Base-by-base conservation (phyloP, 1,284 basidiomycete species). In the Ustilago trichophora region DNA sequence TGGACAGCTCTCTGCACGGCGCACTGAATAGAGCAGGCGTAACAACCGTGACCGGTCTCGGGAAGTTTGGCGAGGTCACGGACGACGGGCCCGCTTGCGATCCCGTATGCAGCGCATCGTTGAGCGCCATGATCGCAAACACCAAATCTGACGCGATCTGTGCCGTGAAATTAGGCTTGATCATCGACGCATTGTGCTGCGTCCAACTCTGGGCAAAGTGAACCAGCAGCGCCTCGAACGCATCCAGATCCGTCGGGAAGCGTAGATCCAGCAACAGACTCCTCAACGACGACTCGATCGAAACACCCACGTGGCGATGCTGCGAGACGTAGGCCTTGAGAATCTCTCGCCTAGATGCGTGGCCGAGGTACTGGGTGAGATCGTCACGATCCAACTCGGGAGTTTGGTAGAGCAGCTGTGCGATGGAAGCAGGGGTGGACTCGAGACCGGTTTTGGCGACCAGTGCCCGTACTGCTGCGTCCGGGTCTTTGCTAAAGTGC, bases 121-220 rank as follows among this genome's bases (percentile, higher is more conserved):
- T 93, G 46, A 96, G 85, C 76, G 93, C 90, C 64, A 94, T 88
- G 54, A 95, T 88, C 1, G 91, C 89, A 44, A 91, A 87, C 27
- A 93, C 90, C 38, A 98, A 86, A 29, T 79, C 85, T 6, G 59
- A 55, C 0, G 74, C 76, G 7, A 78, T 56, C 13, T 88, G 87
- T 5, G 45, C 27, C 12, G 72, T 76, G 35, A 80, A 75, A 0
- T 10, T 38, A 1, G 46, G 38, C 51, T 74, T 72, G 22, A 79
- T 76, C 33, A 73, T 63, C 10, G 52, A 26, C 4, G 48, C 51
- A 79, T 99, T 98, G n/a, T 90, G 89, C 56, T 90, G 88, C 69
- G 91, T 90, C 91, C 93, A 98, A 22, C 90, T 87, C 63, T 87
- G 86, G 7, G 93, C 91, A 78, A 98, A 94, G 10, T 89, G 87